Base-by-base conservation (phyloP, 2,329 filamentous ascomycete species). In the Fusarium armeniacum region DNA sequence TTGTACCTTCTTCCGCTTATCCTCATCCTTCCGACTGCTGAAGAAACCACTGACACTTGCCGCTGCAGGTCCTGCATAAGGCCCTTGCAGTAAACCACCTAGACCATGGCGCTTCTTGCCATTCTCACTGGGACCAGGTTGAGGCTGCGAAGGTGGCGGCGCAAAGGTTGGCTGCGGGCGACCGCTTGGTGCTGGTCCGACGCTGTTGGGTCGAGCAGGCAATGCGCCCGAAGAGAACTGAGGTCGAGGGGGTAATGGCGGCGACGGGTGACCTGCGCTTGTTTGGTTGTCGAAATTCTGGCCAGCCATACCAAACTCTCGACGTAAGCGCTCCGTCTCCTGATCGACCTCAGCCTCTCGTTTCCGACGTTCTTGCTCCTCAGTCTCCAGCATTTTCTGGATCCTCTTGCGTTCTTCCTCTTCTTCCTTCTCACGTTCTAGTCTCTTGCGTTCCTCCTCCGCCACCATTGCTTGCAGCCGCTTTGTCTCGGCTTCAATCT, bases 321-420 rank as follows among this genome's bases (percentile, higher is more conserved):
- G 87, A 24, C 88, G 83, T 36, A 99, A 82, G 2, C 94, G 86
- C 77, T 96, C 93, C 1, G 96, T 98, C 81, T 99, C 95, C 66
- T 86, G 86, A 22, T 94, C 90, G 2, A 94, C 81, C 71, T 87
- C 87, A 12, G 84, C 86, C 33, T 90, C 86, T 61, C 84, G 80
- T 28, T 80, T 85, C 9, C 67, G 74, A 1, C 82, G 84, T 71
- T 91, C 89, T 58, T 84, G 85, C 28, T 91, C 88, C 75, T 94
- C 91, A 44, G 85, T 82, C 50, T 90, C 86, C 6, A 92, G 83
- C 85, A 91, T 90, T 73, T 85, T 86, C 74, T 89, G 86, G 56
- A 91, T 87, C 41, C 88, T 75, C 24, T 77, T 82, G 59, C 84
- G 82, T 70, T 88, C 87, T 38, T 83, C 84, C 32, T 78, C 76